Base-by-base conservation (phyloP, 2,329 filamentous ascomycete species). In the Paracoccidioides lutzii region DNA sequence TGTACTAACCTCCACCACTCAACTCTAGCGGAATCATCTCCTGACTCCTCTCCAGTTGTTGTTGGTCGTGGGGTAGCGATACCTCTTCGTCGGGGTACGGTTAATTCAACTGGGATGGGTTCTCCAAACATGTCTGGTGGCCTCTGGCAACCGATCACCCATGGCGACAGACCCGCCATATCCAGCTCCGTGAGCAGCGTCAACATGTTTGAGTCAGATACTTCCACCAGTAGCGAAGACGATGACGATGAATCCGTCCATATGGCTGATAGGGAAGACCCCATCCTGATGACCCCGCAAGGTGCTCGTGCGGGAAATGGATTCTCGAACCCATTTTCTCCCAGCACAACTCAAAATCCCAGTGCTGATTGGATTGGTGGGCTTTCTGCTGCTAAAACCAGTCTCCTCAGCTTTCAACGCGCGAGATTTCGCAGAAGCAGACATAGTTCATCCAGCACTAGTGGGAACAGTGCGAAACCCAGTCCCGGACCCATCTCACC, bases 1-100 rank as follows among this genome's bases (percentile, higher is more conserved):
- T 93, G 89, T 59, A 96, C 91, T 9, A 95, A 90, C 67, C 78
- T 98, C 28, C 93, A 97, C 72, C 93, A 97, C 71, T 96, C 91
- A 14, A 97, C 88, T 0, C 80, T 97, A 7, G 90, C 91, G 55
- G 88, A 95, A 68, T 87, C 88, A 0, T 93, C 88, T 4, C 90
- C 90, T 3, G 90, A 95, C 68, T 93, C 89, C 0, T 96, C 90
- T 0, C 93, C 93, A 0, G 90, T 85, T 10, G 84, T 93, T 55
- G 83, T 84, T 53, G 84, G 85, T 43, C 82, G 86, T 59, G 78
- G 78, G 2, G 76, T 84, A 66, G 76, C 75, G 57, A 83, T 84
- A 54, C 81, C 81, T 3, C 71, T 75, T 42, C 73, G 80, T 53
- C 80, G 77, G 56, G 69, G 70, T 15, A 58, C 71, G 33, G 71